Conservation (phyloP, 306 rosid genomes). For the Quercus variabilis region DNA sequence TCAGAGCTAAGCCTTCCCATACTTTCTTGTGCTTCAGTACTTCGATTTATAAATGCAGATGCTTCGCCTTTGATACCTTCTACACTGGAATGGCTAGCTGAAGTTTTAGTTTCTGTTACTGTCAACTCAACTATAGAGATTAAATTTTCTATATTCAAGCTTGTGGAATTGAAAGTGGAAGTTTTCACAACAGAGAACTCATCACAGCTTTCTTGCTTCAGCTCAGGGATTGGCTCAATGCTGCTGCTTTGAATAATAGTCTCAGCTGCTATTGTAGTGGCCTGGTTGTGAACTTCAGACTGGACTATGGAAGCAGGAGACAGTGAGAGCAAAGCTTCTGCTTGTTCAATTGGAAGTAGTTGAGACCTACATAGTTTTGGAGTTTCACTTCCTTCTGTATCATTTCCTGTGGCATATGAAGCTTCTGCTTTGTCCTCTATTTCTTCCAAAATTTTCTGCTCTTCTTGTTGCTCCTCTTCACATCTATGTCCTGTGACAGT, state of each 20-base stretch:
- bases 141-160: constrained; percentile 23
- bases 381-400: constrained; percentile 18
- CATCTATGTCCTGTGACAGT: constrained; percentile 13
- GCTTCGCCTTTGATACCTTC: neutral
- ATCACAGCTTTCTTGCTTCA: constrained; percentile 18
- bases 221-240: constrained; percentile 18
- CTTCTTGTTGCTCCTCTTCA: constrained; percentile 9
- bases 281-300: constrained; percentile 16
- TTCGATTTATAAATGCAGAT: constrained; percentile 26
- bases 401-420: constrained; percentile 11
- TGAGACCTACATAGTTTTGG: constrained; percentile 19
- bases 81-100: constrained; percentile 24
- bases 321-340: constrained; percentile 20
- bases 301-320: constrained; percentile 17
- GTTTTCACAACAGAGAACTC: constrained; percentile 7
- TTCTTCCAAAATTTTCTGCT: constrained; percentile 27
- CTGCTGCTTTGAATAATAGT: constrained; percentile 7
- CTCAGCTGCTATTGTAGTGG: constrained; percentile 3
- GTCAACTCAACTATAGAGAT: constrained; percentile 30
- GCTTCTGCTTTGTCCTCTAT: constrained; percentile 18
- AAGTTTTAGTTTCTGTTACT: constrained; percentile 30
- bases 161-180: constrained; percentile 31
- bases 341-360: constrained; percentile 14
- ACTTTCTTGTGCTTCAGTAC: constrained; percentile 45
- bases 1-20: constrained; percentile 60